These are phyloP conservation scores for Solanum hybrid DNA, from an alignment of 305 asterid species.

Conservation along the genomic window DNA sequence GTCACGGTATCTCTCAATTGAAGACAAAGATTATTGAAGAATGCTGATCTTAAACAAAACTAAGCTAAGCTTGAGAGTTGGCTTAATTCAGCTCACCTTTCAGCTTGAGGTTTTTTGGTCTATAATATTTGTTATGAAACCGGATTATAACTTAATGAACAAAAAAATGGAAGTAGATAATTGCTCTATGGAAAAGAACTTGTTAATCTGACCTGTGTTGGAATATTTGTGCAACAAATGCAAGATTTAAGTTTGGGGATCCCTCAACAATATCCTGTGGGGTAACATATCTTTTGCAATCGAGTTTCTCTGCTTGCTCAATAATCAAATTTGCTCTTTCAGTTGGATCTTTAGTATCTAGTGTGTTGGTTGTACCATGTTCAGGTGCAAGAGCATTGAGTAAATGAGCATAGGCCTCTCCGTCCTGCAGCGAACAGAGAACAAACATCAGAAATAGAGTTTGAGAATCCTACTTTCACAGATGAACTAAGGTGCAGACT, in stretches of 20 bases:
- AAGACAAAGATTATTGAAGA: neutral
- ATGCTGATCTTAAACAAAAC: neutral
- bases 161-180: neutral
- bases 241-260: conserved; percentile 34
- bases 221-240: conserved; percentile 41
- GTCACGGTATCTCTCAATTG: neutral
- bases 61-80: neutral
- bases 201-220: conserved; percentile 24
- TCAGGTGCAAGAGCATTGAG: conserved; percentile 93
- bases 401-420: conserved; percentile 89
- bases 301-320: conserved; percentile 72
- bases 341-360: conserved; percentile 68
- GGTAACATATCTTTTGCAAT: conserved; percentile 35
- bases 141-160: neutral
- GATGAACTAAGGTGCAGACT: neutral
- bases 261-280: conserved; percentile 38
- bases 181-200: neutral
- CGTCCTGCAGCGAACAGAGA: conserved; percentile 46
- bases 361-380: conserved; percentile 44
- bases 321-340: conserved; percentile 78
- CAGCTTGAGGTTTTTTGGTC: neutral
- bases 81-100: neutral
- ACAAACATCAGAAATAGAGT: neutral
- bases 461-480: neutral
- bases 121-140: neutral